phyloP scores from a whole-genome alignment of 2,329 filamentous ascomycete species.

The Allantophomopsis lycopodina region DNA sequence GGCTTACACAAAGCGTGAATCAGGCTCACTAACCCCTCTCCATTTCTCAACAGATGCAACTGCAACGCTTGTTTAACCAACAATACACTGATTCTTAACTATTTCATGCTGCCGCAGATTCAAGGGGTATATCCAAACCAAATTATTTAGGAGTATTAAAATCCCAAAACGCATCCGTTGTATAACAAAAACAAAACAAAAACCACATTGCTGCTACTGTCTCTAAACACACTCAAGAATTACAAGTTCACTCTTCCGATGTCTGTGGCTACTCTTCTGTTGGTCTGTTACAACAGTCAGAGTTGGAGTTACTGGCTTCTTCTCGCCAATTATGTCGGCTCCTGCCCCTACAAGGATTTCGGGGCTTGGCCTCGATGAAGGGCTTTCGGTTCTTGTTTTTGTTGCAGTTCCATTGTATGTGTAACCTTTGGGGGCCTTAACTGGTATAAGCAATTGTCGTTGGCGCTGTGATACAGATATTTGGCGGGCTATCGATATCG shows the following conservation, averaged over 20 bases:
- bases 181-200: no score
- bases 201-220: neutral
- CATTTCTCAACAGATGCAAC: no score
- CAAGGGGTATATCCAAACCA: no score
- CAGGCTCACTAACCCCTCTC: no score
- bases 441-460: slow-evolving; percentile 39
- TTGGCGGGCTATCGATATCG: slow-evolving; percentile 54
- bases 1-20: no score
- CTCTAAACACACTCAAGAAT: slow-evolving; percentile 11
- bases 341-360: neutral
- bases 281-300: neutral
- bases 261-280: neutral
- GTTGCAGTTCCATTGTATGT: slow-evolving; percentile 8
- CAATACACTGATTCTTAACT: no score
- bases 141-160: no score
- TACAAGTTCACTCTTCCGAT: slow-evolving; percentile 6
- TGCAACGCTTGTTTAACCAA: no score
- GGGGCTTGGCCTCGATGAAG: neutral
- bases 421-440: slow-evolving; percentile 21
- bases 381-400: slow-evolving; percentile 14
- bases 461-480: slow-evolving; percentile 53
- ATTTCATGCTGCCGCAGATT: no score
- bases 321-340: neutral
- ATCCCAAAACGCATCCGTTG: no score
- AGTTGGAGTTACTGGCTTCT: neutral